Base-by-base conservation (phyloP, 305 asterid genomes). In the Fraxinus paxiana region DNA sequence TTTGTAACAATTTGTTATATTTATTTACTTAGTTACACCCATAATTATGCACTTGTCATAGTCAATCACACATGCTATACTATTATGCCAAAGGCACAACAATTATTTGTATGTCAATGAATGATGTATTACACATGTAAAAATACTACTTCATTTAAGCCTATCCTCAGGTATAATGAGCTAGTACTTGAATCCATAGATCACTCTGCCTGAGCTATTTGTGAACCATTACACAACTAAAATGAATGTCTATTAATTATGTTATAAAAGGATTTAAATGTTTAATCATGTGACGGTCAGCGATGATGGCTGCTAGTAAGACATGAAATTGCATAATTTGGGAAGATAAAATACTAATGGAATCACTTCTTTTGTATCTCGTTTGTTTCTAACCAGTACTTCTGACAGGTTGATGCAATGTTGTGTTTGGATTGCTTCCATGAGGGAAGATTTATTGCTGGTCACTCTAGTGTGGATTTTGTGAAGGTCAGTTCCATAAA, bases 381-480 rank as follows among this genome's bases (percentile, higher is more conserved):
- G 61, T 61, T 8, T 28, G 84, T 83, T 69, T 48, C 87, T 80
- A 75, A 83, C 59, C 80, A 83, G 22, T 84, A 78, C 80, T 83
- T 79, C 87, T 89, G 80, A 80, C 92, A 94, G 98, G 91, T 87
- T 80, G 97, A 94, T 86, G 91, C 88, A 74, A 88, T 88, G 73
- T 79, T 96, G 83, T 96, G 99, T 85, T 85, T 84, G 88, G 97
- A 93, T 86, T 96, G 99, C 91, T 96, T 88, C 90, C 84, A 90
- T 31, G 97, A 93, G 86, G 99, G 99, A 84, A 85, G 88, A 88
- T 96, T 93, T 90, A 91, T 92, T 70, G 88, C 88, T 81, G 98
- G 99, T 83, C 99, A 96, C 88, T 96, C 98, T 75, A 94, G 97
- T 87, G 85, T 94, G 85, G 99, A 96, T 85, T 96, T 92, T 78